Percentiles rank a stretch among this genome's conserved stretches.
phyloP scores from a whole-genome alignment of 164 flowering plant genomes.

The Nelumbo lutea region DNA sequence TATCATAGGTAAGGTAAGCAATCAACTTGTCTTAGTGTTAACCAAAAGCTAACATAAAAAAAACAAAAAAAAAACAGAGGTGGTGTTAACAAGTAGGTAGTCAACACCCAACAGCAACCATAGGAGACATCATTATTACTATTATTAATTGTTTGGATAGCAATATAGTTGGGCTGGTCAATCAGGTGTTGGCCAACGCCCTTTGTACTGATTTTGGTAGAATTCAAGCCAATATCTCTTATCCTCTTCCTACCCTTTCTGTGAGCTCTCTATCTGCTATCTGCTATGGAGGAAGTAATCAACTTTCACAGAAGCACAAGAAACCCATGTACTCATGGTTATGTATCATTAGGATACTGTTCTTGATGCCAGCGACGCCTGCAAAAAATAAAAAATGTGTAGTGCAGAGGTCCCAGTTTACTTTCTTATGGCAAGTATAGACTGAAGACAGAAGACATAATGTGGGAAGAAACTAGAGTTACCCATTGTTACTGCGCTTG shows the following conservation, averaged over 20 bases:
- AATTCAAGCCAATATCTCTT: not conserved
- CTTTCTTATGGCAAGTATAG: not conserved
- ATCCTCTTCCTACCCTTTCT: not conserved
- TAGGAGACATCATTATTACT: no score
- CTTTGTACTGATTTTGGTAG: not conserved
- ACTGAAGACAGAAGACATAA: not conserved
- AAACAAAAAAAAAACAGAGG: no score
- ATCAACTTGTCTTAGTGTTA: no score
- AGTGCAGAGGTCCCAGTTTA: not conserved
- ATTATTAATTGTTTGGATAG: not conserved
- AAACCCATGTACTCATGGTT: slow-evolving; percentile 95
- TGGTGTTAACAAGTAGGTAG: no score
- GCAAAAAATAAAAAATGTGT: slow-evolving; percentile 8
- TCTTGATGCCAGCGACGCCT: slow-evolving; percentile 69
- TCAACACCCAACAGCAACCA: no score
- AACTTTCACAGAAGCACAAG: slow-evolving; percentile 53
- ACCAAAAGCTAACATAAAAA: no score
- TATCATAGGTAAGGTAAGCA: no score
- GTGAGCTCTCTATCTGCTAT: not conserved
- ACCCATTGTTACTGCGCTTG: slow-evolving; percentile 97
- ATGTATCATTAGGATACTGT: slow-evolving; percentile 61
- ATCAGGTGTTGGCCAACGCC: slow-evolving; percentile 50
- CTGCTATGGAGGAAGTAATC: slow-evolving; percentile 21
- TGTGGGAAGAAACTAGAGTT: not conserved
- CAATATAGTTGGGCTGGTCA: slow-evolving; percentile 33